A percentile compares a stretch with the other conserved stretches of the same genome.
These are phyloP conservation scores for Fusarium sp. DNA, from an alignment of 2,329 filamentous ascomycete species.

Conservation along the genomic window DNA sequence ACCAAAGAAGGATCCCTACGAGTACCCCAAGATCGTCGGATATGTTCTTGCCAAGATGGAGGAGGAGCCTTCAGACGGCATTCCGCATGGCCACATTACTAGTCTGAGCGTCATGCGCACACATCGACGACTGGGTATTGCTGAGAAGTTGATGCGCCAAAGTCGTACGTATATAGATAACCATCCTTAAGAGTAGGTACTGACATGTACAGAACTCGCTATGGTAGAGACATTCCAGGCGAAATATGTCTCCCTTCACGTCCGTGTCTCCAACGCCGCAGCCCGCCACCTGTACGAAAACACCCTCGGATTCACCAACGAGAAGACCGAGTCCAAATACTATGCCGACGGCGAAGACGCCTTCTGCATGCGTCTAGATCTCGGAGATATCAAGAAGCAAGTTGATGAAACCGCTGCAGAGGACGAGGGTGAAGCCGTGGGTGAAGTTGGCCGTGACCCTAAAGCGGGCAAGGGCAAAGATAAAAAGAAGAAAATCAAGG, in stretches of 20 bases:
- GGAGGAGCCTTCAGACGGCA: conserved; percentile 91
- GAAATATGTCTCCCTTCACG: conserved; percentile 94
- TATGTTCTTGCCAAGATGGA: conserved; percentile 99
- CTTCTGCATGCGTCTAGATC: conserved; percentile 91
- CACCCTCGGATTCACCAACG: conserved; percentile 88
- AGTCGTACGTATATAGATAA: conserved; percentile 73
- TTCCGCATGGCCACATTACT: conserved; percentile 96
- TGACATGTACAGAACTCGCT: conserved; percentile 75
- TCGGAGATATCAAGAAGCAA: conserved; percentile 70
- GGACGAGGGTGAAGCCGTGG: conserved; percentile 79
- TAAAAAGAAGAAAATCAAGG: conserved; percentile 74
- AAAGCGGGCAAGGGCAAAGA: conserved; percentile 49
- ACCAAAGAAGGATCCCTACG: conserved; percentile 80
- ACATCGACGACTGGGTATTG: conserved; percentile 88
- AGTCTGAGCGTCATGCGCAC: conserved; percentile 96
- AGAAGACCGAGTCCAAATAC: conserved; percentile 89
- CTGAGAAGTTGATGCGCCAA: conserved; percentile 98
- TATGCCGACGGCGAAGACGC: conserved; percentile 99
- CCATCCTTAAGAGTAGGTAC: neutral
- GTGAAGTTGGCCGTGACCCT: conserved; percentile 70
- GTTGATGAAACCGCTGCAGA: conserved; percentile 56
- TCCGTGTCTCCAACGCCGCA: conserved; percentile 92
- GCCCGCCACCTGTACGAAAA: conserved; percentile 93
- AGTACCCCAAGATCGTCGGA: conserved; percentile 97
- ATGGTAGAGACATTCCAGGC: conserved; percentile 97